Conservation (phyloP, 129 eudicot species). For the Centaurea solstitialis region DNA sequence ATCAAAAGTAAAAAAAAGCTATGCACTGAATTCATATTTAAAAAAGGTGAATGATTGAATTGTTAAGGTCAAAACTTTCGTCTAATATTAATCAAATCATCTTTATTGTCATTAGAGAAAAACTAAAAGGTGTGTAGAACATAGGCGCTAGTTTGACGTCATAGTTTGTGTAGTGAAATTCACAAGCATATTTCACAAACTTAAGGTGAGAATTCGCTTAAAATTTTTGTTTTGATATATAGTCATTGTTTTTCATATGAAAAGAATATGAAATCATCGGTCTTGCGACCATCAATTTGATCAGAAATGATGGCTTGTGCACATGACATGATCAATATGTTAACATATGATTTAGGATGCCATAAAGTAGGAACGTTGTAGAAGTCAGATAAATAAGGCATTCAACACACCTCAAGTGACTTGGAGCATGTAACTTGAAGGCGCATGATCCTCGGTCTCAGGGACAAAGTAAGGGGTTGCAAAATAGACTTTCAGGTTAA, state of each 20-base stretch:
- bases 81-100: not conserved
- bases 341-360: not conserved
- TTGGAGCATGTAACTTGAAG: not conserved
- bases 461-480: not conserved
- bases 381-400: not conserved
- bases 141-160: not conserved
- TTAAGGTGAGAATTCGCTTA: not conserved
- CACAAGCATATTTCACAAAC: not conserved
- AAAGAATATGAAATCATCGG: not conserved
- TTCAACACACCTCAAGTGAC: not conserved
- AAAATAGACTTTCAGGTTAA: not conserved
- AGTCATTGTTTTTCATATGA: not conserved
- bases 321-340: not conserved
- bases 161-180: not conserved
- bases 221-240: not conserved
- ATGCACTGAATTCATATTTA: not conserved
- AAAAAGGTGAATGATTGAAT: constrained; percentile 5
- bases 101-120: not conserved
- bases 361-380: not conserved
- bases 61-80: constrained; percentile 12
- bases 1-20: constrained; percentile 2
- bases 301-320: not conserved
- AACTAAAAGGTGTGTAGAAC: not conserved
- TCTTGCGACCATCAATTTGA: not conserved
- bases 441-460: not conserved